phyloP scores from a whole-genome alignment of 2,329 filamentous ascomycete species.

The Xylaria arbuscula region DNA sequence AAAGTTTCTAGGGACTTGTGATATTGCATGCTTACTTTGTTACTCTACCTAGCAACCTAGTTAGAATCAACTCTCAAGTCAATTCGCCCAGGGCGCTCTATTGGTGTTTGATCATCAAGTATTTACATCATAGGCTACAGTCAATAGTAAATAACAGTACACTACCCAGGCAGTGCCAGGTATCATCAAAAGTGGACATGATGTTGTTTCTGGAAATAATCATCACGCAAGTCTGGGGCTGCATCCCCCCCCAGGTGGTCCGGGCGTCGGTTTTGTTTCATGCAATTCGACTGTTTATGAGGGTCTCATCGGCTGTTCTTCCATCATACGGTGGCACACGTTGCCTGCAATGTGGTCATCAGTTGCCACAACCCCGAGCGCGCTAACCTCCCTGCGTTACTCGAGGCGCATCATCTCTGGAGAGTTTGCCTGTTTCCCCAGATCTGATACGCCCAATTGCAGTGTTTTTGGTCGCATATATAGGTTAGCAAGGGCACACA shows the following conservation, averaged over 20 bases:
- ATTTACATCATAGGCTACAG: too few relatives aligned
- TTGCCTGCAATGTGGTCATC: neutral
- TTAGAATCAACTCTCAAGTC: too few relatives aligned
- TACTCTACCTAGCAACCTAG: too few relatives aligned
- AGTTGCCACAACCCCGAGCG: slow-evolving; percentile 15
- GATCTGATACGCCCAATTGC: slow-evolving; percentile 8
- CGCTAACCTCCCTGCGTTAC: slow-evolving; percentile 1
- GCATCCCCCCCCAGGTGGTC: slow-evolving; percentile 1
- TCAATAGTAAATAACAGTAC: too few relatives aligned
- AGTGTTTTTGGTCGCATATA: neutral
- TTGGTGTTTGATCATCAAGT: too few relatives aligned
- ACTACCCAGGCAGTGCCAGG: neutral
- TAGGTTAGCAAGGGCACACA: neutral
- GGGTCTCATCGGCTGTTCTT: neutral
- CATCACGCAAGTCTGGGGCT: slow-evolving; percentile 5
- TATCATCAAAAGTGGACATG: slow-evolving; percentile 4
- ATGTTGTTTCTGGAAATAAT: slow-evolving; percentile 12
- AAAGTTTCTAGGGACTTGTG: too few relatives aligned
- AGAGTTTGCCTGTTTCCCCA: neutral
- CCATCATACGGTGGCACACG: neutral
- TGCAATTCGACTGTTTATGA: neutral
- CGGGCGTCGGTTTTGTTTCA: slow-evolving; percentile 16
- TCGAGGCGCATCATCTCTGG: neutral
- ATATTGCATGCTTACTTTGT: too few relatives aligned
- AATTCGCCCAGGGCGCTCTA: too few relatives aligned